These are phyloP conservation scores for Trichoderma sp. DNA, from an alignment of 2,329 filamentous ascomycete species.

Conservation along the genomic window DNA sequence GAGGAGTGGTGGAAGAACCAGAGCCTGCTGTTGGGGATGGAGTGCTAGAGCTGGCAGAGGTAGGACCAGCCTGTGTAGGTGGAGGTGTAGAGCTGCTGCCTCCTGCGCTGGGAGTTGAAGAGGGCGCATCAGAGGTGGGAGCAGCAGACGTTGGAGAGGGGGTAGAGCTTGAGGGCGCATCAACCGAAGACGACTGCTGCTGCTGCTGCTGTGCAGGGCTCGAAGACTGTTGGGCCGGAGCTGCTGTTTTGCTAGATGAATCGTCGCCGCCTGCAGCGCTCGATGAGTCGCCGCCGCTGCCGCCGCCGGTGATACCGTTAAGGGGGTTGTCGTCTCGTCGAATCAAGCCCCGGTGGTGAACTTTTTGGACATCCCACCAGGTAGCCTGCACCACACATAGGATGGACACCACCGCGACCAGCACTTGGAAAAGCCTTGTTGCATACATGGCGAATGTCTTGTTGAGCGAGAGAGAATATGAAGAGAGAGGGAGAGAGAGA, in stretches of 20 bases:
- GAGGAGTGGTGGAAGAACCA: conserved; percentile 6
- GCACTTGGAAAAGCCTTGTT: conserved; percentile 49
- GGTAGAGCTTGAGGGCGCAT: not conserved
- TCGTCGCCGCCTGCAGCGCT: not conserved
- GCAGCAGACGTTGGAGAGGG: conserved; percentile 11
- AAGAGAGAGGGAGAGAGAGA: not conserved
- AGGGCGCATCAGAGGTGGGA: not conserved
- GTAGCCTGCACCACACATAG: conserved; percentile 51
- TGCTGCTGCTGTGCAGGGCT: not conserved
- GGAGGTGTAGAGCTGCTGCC: conserved; percentile 1
- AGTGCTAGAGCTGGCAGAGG: not conserved
- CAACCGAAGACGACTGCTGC: not conserved
- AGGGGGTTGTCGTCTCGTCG: conserved; percentile 1
- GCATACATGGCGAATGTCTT: conserved; percentile 50
- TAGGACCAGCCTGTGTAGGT: not conserved
- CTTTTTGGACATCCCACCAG: conserved; percentile 36
- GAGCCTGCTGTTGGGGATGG: not conserved
- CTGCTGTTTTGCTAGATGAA: not conserved
- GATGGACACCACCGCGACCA: conserved; percentile 55
- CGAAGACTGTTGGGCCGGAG: not conserved
- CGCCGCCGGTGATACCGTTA: not conserved
- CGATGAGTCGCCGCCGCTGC: not conserved
- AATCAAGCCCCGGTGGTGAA: conserved; percentile 28
- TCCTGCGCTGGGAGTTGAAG: not conserved
- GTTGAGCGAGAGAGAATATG: not conserved